These are phyloP conservation scores for Talaromyces nanjingensis DNA, from an alignment of 495 filamentous ascomycete genomes.

Conservation along the genomic window DNA sequence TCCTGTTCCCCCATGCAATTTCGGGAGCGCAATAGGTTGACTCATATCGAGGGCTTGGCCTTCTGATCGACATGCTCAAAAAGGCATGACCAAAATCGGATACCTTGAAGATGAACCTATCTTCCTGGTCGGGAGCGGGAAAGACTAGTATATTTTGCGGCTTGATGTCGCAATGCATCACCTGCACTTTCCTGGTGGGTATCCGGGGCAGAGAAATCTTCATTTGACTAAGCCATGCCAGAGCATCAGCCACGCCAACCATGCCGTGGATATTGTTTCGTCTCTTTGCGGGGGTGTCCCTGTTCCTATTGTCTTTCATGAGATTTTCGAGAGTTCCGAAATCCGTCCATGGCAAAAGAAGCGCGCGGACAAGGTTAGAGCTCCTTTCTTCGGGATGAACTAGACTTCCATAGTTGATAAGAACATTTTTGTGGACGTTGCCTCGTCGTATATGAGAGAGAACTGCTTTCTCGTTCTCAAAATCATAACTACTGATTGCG, in stretches of 20 bases:
- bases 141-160: background rate
- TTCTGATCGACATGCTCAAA: background rate
- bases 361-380: too few relatives aligned
- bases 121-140: background rate
- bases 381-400: background rate
- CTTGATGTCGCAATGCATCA: background rate
- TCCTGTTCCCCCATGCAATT: too few relatives aligned
- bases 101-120: background rate
- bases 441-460: too few relatives aligned
- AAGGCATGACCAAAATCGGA: background rate
- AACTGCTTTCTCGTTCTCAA: background rate
- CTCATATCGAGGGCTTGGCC: background rate
- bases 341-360: background rate
- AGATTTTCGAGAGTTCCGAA: background rate
- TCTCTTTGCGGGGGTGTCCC: background rate
- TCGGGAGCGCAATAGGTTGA: background rate
- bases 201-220: background rate
- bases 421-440: too few relatives aligned
- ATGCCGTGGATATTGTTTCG: background rate
- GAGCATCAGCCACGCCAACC: background rate
- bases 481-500: background rate
- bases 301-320: background rate
- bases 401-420: background rate
- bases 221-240: background rate
- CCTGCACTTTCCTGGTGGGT: background rate